A percentile compares a stretch with the other conserved stretches of the same genome.
phyloP scores from a whole-genome alignment of 2,329 filamentous ascomycete genomes.

The Cladorrhinum sp. region DNA sequence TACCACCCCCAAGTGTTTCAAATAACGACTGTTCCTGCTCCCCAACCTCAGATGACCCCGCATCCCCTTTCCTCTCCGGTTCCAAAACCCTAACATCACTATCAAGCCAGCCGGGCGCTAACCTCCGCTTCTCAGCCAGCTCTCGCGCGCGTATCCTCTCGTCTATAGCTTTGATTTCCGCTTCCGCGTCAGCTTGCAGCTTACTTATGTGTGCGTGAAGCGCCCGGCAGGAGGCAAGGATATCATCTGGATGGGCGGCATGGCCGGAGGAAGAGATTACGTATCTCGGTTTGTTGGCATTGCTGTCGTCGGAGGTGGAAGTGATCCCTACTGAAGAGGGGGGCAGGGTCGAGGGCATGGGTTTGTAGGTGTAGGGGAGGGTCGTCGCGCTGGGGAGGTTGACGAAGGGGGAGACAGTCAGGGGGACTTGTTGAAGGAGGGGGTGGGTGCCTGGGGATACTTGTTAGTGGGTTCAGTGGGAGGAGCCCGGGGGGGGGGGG shows the following conservation, averaged over 20 bases:
- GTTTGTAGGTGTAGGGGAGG: conserved; percentile 92
- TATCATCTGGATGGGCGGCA: conserved; percentile 81
- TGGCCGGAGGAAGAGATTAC: conserved; percentile 75
- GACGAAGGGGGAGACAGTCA: conserved; percentile 93
- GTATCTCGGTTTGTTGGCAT: conserved; percentile 61
- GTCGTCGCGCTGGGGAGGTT: conserved; percentile 85
- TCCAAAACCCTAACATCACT: conserved; percentile 67
- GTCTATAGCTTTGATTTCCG: conserved; percentile 67
- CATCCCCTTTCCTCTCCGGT: conserved; percentile 54
- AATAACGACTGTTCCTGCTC: conserved; percentile 44
- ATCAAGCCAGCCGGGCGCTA: conserved; percentile 79
- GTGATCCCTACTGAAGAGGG: conserved; percentile 60
- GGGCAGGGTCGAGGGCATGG: conserved; percentile 81
- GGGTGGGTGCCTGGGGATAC: conserved; percentile 66
- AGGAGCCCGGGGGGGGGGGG: not conserved
- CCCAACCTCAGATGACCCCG: conserved; percentile 17
- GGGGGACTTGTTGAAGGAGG: conserved; percentile 84
- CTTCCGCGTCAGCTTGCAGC: conserved; percentile 64
- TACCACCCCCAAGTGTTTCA: conserved; percentile 45
- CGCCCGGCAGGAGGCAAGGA: conserved; percentile 75
- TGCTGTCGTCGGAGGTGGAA: conserved; percentile 30
- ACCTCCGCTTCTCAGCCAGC: conserved; percentile 72
- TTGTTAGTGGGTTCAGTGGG: not conserved
- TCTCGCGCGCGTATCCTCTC: conserved; percentile 62
- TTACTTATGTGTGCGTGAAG: conserved; percentile 72